Evolutionary conservation across 805 yeast genomes (phyloP).

Genomic region (Wickerhamomyces subpelliculosus): DNA sequence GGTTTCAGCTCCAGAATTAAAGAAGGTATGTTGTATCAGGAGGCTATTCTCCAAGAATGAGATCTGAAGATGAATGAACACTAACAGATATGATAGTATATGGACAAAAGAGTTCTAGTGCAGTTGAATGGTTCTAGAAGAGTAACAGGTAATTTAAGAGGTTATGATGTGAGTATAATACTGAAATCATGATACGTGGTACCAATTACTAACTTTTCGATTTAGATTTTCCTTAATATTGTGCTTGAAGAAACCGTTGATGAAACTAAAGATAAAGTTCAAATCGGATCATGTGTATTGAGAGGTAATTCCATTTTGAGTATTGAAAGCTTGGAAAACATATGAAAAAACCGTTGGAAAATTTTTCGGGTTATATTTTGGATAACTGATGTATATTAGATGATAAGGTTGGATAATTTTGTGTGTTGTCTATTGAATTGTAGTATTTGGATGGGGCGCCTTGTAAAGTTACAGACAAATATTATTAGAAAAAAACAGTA

Average conservation of each 20-base stretch:
- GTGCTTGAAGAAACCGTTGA: constrained; percentile 70
- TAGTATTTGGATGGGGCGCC: too few species aligned
- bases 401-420: too few species aligned
- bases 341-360: constrained; percentile 4
- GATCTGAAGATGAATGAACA: background rate
- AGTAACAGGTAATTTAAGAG: constrained; percentile 75
- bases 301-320: constrained; percentile 77
- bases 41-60: too few species aligned
- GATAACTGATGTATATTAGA: too few species aligned
- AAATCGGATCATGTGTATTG: constrained; percentile 64
- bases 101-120: constrained; percentile 69
- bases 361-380: too few species aligned
- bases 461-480: too few species aligned
- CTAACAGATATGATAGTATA: constrained; percentile 40
- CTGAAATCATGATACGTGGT: background rate
- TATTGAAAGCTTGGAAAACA: constrained; percentile 38
- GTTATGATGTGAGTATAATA: constrained; percentile 55
- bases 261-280: constrained; percentile 42
- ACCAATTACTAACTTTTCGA: background rate
- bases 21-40: constrained; percentile 35
- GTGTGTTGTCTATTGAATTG: too few species aligned
- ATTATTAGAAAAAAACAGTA: too few species aligned
- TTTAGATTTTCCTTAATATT: constrained; percentile 57
- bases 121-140: constrained; percentile 75
- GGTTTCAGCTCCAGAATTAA: constrained; percentile 60